Evolutionary conservation across 2,329 filamentous ascomycete species (phyloP), one percentile per base, ranked within the genome.

Genomic region (Nemania bipapillata): DNA sequence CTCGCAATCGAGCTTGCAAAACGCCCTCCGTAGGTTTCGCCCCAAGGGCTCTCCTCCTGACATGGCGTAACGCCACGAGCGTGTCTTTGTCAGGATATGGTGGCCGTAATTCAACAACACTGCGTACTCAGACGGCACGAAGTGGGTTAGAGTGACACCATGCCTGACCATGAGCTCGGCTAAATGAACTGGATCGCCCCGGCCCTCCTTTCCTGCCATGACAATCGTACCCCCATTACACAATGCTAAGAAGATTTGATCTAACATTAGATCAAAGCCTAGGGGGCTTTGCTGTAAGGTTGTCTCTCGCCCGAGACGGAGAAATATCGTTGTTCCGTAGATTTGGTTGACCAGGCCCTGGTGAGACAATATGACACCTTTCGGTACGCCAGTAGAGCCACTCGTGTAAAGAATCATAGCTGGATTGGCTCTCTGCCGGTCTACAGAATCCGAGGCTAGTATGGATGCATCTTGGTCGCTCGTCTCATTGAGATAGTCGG

Each of bases 281-380:
- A 77, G 69, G 1, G 78, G 63, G 40, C 69, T 79, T 55, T 83
- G 80, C 62, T 82, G 80, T 4, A 83, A 71, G 4, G 79, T 72
- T 0, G 55, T 63, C 24, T 68, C 66, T 0, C 22, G 52, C 6
- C 66, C 64, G n/a, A 69, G 47, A 12, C 57, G 54, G 7, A 56
- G 40, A 8, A 54, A 70, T 2, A 22, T 7, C 1, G 32, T 58
- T 11, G 26, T 68, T 4, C 17, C 47, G 12, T 37, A 42, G 12
- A 64, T 42, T n/a, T 64, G 60, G 3, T 60, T 68, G 3, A 4
- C 8, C 2, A 68, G 7, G n/a, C 37, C 22, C 2, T 17, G 15
- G 5, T 66, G 63, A 1, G 24, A n/a, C 17, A 67, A 12, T 9
- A 54, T 3, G 8, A 63, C 59, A n/a, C 65, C 65, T 4, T 67